Conservation (phyloP, 2,329 filamentous ascomycete genomes). For the Fusarium pseudoanthophilum region DNA sequence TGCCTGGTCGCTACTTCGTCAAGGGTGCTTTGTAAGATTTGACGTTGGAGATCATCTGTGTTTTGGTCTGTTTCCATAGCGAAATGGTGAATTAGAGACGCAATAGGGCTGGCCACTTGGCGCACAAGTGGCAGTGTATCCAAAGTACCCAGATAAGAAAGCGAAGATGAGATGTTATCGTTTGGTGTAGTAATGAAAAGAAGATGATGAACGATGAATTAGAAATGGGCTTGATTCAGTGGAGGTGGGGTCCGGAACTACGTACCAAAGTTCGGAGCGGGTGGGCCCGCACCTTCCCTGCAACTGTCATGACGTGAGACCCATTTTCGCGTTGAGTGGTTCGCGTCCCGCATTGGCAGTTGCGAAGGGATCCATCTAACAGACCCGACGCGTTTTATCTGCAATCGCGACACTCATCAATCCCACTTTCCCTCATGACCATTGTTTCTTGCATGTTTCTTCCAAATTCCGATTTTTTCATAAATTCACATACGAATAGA, state of each 20-base stretch:
- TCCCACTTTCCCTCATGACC: constrained; percentile 14
- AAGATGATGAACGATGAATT: constrained; percentile 6
- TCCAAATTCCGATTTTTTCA: neutral
- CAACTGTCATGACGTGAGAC: constrained; percentile 34
- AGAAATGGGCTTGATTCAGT: constrained; percentile 2
- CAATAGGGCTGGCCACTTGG: neutral
- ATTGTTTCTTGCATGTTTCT: neutral
- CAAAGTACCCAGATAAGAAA: neutral
- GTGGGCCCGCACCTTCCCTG: constrained; percentile 18
- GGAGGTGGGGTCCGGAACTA: neutral
- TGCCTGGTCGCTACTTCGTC: constrained; percentile 51
- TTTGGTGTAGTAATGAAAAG: neutral
- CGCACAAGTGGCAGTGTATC: neutral
- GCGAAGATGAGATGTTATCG: neutral
- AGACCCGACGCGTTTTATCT: constrained; percentile 39
- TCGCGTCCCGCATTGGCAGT: constrained; percentile 34
- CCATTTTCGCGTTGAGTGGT: constrained; percentile 40
- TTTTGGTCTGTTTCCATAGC: constrained; percentile 42
- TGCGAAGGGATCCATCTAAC: neutral
- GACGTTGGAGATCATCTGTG: constrained; percentile 50
- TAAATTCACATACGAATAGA: neutral
- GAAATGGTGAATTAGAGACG: too few species aligned
- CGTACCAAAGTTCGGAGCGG: neutral
- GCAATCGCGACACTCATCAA: constrained; percentile 31
- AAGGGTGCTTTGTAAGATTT: constrained; percentile 58